A percentile compares a stretch with the other conserved stretches of the same genome.
Conservation (phyloP, 129 eudicot genomes). For the Logfia minima region DNA sequence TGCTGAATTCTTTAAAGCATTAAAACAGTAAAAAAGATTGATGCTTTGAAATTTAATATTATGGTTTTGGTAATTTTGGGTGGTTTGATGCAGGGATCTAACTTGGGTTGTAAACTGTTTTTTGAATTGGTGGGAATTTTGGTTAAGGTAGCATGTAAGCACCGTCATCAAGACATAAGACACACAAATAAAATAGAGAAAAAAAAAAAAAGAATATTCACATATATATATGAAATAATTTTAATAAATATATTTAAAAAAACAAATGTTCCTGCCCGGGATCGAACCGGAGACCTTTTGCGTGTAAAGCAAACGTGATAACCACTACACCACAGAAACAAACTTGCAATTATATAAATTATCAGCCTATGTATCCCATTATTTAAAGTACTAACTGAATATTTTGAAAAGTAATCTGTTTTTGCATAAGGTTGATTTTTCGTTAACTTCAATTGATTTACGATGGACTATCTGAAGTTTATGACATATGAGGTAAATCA, state of each 20-base stretch:
- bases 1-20: slow-evolving; percentile 31
- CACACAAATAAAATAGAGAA: background rate
- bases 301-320: slow-evolving; percentile 46
- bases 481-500: too few species aligned
- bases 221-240: background rate
- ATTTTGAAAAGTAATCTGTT: too few species aligned
- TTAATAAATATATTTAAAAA: background rate
- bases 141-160: slow-evolving; percentile 16
- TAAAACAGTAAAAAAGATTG: slow-evolving; percentile 27
- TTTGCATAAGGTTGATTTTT: too few species aligned
- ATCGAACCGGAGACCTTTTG: slow-evolving; percentile 46
- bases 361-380: too few species aligned
- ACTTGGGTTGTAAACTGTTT: slow-evolving; percentile 26
- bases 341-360: accelerated
- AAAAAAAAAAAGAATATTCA: background rate
- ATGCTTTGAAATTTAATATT: slow-evolving; percentile 20
- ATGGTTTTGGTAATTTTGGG: slow-evolving; percentile 14
- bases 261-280: slow-evolving; percentile 30
- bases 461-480: too few species aligned
- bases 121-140: slow-evolving; percentile 34
- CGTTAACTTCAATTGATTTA: too few species aligned
- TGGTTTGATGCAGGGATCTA: slow-evolving; percentile 23
- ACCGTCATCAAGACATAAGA: background rate
- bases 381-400: too few species aligned
- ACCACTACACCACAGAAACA: slow-evolving; percentile 44